Conservation (phyloP, 2,329 filamentous ascomycete species). For the Hymenoscyphus infarciens region DNA sequence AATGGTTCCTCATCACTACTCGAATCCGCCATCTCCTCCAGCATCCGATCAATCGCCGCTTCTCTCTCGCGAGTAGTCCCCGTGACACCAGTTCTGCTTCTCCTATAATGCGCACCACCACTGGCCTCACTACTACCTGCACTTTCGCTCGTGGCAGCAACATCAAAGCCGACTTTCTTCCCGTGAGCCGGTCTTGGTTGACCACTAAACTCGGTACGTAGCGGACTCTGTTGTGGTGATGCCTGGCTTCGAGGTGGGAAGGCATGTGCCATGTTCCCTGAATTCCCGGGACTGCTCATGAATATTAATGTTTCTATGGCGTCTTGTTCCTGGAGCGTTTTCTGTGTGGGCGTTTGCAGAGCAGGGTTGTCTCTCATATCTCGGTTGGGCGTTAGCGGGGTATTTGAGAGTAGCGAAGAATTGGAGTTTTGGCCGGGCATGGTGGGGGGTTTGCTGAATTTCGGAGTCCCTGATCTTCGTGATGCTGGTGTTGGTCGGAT, state of each 20-base stretch:
- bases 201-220: slow-evolving; percentile 31
- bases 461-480: slow-evolving; percentile 31
- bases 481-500: slow-evolving; percentile 31
- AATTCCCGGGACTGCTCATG: slow-evolving; percentile 76
- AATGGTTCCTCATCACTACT: slow-evolving; percentile 35
- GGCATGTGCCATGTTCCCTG: slow-evolving; percentile 55
- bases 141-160: slow-evolving; percentile 19
- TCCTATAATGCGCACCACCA: slow-evolving; percentile 20
- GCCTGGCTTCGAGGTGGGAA: slow-evolving; percentile 42
- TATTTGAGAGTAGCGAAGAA: slow-evolving; percentile 24
- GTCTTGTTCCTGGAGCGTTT: slow-evolving; percentile 71
- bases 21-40: slow-evolving; percentile 35
- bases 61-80: slow-evolving; percentile 18
- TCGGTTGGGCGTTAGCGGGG: slow-evolving; percentile 29
- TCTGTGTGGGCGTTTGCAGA: slow-evolving; percentile 61
- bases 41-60: slow-evolving; percentile 33
- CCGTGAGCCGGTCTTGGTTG: slow-evolving; percentile 22
- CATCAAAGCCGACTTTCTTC: slow-evolving; percentile 30
- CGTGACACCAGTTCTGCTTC: slow-evolving; percentile 8
- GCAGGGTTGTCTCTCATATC: slow-evolving; percentile 21
- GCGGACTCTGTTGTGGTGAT: slow-evolving; percentile 33
- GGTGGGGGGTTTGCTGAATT: slow-evolving; percentile 31
- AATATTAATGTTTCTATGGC: slow-evolving; percentile 77
- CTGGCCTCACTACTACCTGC: slow-evolving; percentile 25
- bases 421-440: slow-evolving; percentile 30